Conservation (phyloP, 2,329 filamentous ascomycete species). For the Leptosphaerulina australis region DNA sequence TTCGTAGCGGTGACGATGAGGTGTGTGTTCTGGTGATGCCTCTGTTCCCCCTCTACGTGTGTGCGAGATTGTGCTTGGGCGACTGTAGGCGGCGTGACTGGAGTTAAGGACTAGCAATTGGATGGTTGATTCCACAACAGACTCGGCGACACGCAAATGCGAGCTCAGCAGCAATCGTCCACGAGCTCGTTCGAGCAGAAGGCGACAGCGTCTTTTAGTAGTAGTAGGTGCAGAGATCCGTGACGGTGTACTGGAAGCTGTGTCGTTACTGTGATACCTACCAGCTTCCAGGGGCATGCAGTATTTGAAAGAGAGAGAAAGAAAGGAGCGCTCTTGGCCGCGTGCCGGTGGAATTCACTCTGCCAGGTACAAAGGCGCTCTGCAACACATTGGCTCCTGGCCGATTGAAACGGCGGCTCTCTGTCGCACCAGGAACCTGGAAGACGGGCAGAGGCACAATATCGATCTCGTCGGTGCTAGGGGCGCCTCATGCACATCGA, state of each 20-base stretch:
- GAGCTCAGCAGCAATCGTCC: slow-evolving; percentile 33
- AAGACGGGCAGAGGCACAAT: slow-evolving; percentile 34
- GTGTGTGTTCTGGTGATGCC: slow-evolving; percentile 16
- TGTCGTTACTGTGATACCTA: slow-evolving; percentile 49
- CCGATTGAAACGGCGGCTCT: slow-evolving; percentile 47
- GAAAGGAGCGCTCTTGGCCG: slow-evolving; percentile 42
- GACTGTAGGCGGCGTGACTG: slow-evolving; percentile 34
- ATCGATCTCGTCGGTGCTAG: slow-evolving; percentile 47
- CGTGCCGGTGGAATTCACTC: slow-evolving; percentile 40
- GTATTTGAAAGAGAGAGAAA: slow-evolving; percentile 48
- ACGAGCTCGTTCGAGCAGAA: slow-evolving; percentile 42
- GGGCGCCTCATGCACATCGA: slow-evolving; percentile 48
- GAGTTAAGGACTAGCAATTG: slow-evolving; percentile 34
- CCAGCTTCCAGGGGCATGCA: slow-evolving; percentile 45
- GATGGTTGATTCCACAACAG: slow-evolving; percentile 43
- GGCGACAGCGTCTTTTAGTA: slow-evolving; percentile 47
- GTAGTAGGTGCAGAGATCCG: slow-evolving; percentile 48
- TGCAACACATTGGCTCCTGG: slow-evolving; percentile 46
- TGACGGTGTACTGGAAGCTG: slow-evolving; percentile 42
- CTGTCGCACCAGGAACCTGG: slow-evolving; percentile 46
- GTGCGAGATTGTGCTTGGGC: slow-evolving; percentile 19
- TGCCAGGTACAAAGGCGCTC: slow-evolving; percentile 50
- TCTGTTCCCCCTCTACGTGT: slow-evolving; percentile 16
- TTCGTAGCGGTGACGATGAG: slow-evolving; percentile 3
- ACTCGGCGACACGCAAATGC: slow-evolving; percentile 32